Evolutionary conservation across 768 basidiomycete species (phyloP), one percentile per base, ranked within the genome.

Genomic region (Collybia sordida): DNA sequence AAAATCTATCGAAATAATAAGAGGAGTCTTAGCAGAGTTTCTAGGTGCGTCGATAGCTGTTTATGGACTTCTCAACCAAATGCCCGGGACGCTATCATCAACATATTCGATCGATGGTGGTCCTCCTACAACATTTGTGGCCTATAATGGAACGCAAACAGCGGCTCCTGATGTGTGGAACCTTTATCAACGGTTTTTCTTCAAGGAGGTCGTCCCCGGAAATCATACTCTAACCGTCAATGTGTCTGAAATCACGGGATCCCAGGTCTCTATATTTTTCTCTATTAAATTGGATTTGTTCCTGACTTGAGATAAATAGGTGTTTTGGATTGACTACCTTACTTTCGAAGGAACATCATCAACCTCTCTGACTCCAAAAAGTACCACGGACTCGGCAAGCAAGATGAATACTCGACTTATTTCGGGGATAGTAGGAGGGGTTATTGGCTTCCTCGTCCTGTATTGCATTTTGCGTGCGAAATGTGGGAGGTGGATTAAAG

Each of bases 131-230:
- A 43, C 24, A 24, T 23, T 25, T 4, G 19, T 18, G 37, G 18
- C 37, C 12, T 39, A 34, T 18, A 35, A 45, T n/a, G 14, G 34
- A 11, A 28, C 34, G 9, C 18, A 35, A 27, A 15, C 11, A 15
- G 22, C n/a, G 15, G 22, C 17, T 27, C 21, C 34, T 11, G 42
- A 42, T 17, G 23, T 22, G 1, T 47, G 46, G 51, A 1, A 22
- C n/a, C 46, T 52, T 1, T 47, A 46, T n/a, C 51, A 52, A 37
- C 47, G 48, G 23, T 43, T 52, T 28, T 52, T 43, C 21, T 43
- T 36, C 1, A 17, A 43, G 19, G 36, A 43, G 15, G 45, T 52
- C 3, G 27, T 31, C 31, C 34, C 46, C 4, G 45, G 51, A n/a
- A 18, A 39, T 17, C 52, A 52, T 12, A 53, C 24, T 27, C 35